Conservation (phyloP, 257 asterid species). For the Scutellaria minor region DNA sequence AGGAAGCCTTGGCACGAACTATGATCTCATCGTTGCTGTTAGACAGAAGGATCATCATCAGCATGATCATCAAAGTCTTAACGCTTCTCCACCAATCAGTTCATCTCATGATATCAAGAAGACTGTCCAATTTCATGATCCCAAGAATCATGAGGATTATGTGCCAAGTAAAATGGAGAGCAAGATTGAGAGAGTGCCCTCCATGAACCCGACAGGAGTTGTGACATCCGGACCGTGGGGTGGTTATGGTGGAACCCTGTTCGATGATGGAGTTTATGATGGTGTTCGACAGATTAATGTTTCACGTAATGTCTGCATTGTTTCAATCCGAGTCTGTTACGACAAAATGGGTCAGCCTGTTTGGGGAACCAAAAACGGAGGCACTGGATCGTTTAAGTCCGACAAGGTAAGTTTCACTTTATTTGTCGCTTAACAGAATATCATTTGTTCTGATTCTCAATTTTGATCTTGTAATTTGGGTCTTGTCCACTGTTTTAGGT, state of each 20-base stretch:
- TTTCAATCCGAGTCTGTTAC: conserved; percentile 63
- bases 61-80: neutral
- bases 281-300: conserved; percentile 68
- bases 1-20: conserved; percentile 57
- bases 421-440: too few relatives aligned
- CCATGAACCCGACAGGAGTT: conserved; percentile 46
- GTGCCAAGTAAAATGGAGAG: neutral
- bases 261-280: conserved; percentile 78
- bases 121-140: conserved; percentile 24
- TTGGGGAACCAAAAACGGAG: conserved; percentile 87
- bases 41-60: conserved; percentile 46
- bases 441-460: too few relatives aligned
- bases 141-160: conserved; percentile 47
- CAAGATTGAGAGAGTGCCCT: conserved; percentile 48
- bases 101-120: conserved; percentile 30
- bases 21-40: conserved; percentile 67
- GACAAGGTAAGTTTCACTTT: conserved; percentile 52
- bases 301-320: conserved; percentile 66
- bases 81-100: conserved; percentile 28
- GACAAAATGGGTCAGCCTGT: conserved; percentile 57
- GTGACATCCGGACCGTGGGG: conserved; percentile 80
- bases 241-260: conserved; percentile 69
- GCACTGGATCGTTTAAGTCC: conserved; percentile 60
- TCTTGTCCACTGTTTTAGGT: too few relatives aligned
- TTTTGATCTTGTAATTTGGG: too few relatives aligned